Percentiles rank a stretch among this genome's conserved stretches.
These are phyloP conservation scores for Phytophthora colocasiae DNA, from an alignment of 352 stramenopile species.

Conservation along the genomic window DNA sequence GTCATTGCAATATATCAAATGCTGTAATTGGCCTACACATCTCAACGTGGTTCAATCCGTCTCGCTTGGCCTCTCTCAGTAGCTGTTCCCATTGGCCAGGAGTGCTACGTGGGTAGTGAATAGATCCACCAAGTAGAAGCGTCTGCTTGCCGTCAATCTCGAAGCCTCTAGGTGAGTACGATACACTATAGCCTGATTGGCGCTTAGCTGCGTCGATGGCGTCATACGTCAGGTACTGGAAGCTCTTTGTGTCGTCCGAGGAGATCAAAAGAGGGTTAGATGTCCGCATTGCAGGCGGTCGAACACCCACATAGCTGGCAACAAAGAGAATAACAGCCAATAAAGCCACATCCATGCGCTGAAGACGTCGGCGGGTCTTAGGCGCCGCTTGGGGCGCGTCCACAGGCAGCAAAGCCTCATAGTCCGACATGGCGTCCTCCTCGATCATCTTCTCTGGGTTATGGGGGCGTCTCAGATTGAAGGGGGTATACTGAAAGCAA, in stretches of 20 bases:
- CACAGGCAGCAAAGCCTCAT: slow-evolving; percentile 33
- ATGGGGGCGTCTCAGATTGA: slow-evolving; percentile 12
- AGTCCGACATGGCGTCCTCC: slow-evolving; percentile 14
- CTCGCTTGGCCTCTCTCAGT: slow-evolving; percentile 67
- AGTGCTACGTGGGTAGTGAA: slow-evolving; percentile 69
- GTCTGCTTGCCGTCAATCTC: slow-evolving; percentile 62
- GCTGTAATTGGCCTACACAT: slow-evolving; percentile 53
- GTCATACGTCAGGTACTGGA: slow-evolving; percentile 65
- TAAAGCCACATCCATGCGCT: slow-evolving; percentile 58
- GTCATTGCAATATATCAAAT: no score
- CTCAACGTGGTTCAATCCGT: slow-evolving; percentile 79
- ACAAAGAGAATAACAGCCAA: slow-evolving; percentile 56
- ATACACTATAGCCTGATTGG: slow-evolving; percentile 56
- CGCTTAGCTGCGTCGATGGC: slow-evolving; percentile 53
- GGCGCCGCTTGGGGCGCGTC: slow-evolving; percentile 9
- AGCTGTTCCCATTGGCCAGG: slow-evolving; percentile 61
- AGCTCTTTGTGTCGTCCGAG: neutral
- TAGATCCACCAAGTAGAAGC: slow-evolving; percentile 72
- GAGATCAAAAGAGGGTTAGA: slow-evolving; percentile 48
- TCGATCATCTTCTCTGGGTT: slow-evolving; percentile 32
- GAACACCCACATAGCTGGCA: slow-evolving; percentile 58
- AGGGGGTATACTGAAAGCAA: slow-evolving; percentile 22
- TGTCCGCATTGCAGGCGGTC: slow-evolving; percentile 45
- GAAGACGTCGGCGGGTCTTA: slow-evolving; percentile 33
- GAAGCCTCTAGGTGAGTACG: slow-evolving; percentile 60